Base-by-base conservation (phyloP, 2,329 filamentous ascomycete genomes). In the Chalaropsis ovoidea region DNA sequence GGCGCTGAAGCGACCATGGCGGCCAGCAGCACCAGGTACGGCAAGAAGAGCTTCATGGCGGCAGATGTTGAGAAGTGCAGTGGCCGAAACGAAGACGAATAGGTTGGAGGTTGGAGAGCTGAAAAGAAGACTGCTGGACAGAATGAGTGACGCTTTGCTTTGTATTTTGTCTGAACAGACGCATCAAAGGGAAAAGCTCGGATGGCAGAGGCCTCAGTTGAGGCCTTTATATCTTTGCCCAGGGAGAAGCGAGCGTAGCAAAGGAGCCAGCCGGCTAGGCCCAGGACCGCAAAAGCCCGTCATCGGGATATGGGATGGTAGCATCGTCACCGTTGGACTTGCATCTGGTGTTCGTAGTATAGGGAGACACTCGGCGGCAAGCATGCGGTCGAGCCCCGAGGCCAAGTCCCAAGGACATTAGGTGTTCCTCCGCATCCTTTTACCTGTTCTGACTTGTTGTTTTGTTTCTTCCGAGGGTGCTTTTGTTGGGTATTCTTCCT, bases 11-110 rank as follows among this genome's bases (percentile, higher is more conserved):
- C 70, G 13, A 70, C 74, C 52, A 70, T 67, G 22, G 68, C 67
- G 52, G 70, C 68, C 42, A 71, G 63, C 42, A 70, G 69, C 63
- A 74, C 43, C 8, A 74, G 64, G 49, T 70, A 47, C 19, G 70
- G 69, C 49, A 73, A 5, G n/a, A 71, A 71, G 67, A 72, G 68
- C 71, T 73, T 75, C 74, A 75, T 75, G 64, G 2, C 66, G 68
- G 49, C 68, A 49, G 62, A 63, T 13, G 11, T 2, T 15, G 11
- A 24, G 10, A 24, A 52, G 11, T 2, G 11, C 24, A 35, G 10
- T 39, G 0, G 27, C 1, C 8, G 8, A 3, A 10, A 39, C 3
- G 35, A 10, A 39, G 8, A 39, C 1, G 17, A 39, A 8, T 13
- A n/a, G 27, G 6, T 19, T 10, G n/a, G 6, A 52, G 2, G 3